Percentiles rank a stretch among this genome's conserved stretches.
Evolutionary conservation across 345 rosid species (phyloP).

Genomic region (Capsella bursapastoris): DNA sequence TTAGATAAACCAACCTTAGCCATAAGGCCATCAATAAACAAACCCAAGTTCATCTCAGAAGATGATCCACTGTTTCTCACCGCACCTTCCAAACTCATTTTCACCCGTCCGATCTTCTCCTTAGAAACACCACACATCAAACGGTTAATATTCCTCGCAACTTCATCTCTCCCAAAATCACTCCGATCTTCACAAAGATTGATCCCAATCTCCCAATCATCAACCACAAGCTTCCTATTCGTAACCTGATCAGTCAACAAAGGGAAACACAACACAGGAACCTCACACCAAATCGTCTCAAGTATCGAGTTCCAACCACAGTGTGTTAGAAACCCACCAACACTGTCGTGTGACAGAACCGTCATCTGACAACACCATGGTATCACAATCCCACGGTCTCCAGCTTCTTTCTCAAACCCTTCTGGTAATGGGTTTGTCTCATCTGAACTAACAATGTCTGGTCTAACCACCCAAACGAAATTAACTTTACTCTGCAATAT

Average conservation of each 20-base stretch:
- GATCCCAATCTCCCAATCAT: constrained; percentile 82
- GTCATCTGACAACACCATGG: constrained; percentile 76
- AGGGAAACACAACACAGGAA: constrained; percentile 78
- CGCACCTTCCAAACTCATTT: constrained; percentile 53
- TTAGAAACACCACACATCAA: constrained; percentile 56
- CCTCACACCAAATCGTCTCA: constrained; percentile 70
- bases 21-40: constrained; percentile 51
- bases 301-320: constrained; percentile 88
- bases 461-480: constrained; percentile 86
- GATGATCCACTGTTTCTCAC: constrained; percentile 55
- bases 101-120: constrained; percentile 51
- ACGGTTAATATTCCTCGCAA: constrained; percentile 49
- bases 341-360: constrained; percentile 61
- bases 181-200: constrained; percentile 52
- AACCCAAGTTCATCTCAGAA: constrained; percentile 51
- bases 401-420: constrained; percentile 49
- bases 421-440: constrained; percentile 61
- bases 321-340: constrained; percentile 82
- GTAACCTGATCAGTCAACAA: constrained; percentile 82
- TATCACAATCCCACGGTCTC: constrained; percentile 59
- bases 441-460: constrained; percentile 76
- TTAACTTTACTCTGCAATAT: constrained; percentile 55
- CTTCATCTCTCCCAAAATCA: constrained; percentile 50
- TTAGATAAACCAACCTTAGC: constrained; percentile 41
- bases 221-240: constrained; percentile 76